phyloP scores from a whole-genome alignment of 129 eudicot species.

The Dittrichia graveolens region DNA sequence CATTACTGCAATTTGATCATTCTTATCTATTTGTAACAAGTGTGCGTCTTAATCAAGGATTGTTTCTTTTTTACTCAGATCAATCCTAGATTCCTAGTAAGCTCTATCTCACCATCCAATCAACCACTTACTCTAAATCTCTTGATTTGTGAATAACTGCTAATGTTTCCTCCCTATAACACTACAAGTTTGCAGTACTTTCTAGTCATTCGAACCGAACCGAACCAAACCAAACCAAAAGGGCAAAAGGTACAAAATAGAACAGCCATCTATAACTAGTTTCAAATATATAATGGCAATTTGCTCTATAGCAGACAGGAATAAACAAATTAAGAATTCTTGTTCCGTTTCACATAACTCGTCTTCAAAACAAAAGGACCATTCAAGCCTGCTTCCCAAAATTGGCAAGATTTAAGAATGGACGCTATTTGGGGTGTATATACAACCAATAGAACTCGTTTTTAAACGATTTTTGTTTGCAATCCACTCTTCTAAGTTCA shows the following conservation, averaged over 20 bases:
- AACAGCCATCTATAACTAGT: slow-evolving; percentile 1
- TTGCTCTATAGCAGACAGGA: neutral
- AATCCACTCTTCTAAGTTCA: slow-evolving; percentile 4
- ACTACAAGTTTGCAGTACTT: neutral
- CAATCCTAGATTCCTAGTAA: neutral
- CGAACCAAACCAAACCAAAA: too few relatives aligned
- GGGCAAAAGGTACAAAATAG: neutral
- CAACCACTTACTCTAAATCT: slow-evolving; percentile 4
- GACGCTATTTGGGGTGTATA: too few relatives aligned
- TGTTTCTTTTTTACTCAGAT: too few relatives aligned
- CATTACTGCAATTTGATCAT: too few relatives aligned
- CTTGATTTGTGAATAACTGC: slow-evolving; percentile 2
- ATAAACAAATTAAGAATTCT: neutral
- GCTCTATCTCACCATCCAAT: neutral
- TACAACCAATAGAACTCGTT: too few relatives aligned
- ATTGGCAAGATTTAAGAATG: too few relatives aligned
- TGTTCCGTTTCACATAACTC: neutral
- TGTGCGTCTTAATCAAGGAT: too few relatives aligned
- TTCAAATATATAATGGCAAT: neutral
- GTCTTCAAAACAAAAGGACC: too few relatives aligned
- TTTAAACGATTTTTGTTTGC: neutral
- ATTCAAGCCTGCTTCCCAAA: too few relatives aligned
- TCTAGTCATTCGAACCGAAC: too few relatives aligned
- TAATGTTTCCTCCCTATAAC: slow-evolving; percentile 20
- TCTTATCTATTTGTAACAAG: too few relatives aligned